Conservation (phyloP, 768 basidiomycete species). For the Boletus barrowsii region DNA sequence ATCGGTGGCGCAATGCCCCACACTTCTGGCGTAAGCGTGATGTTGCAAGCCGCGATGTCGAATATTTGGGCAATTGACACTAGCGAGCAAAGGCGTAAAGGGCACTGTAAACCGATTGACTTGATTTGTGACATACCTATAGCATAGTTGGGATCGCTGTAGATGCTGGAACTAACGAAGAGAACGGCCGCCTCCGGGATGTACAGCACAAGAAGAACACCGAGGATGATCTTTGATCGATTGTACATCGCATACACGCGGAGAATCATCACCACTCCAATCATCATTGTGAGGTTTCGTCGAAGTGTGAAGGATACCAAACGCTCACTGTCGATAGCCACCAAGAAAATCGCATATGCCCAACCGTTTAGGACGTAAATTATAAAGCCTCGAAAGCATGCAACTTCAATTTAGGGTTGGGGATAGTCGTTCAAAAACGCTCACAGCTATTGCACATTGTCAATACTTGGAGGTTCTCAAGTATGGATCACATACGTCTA, state of each 20-base stretch:
- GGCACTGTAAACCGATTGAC: no score
- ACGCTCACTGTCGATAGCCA: not conserved
- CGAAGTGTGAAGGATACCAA: no score
- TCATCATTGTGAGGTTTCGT: not conserved
- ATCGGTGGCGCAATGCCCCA: not conserved
- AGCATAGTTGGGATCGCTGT: not conserved
- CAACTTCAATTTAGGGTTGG: no score
- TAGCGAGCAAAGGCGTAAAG: not conserved
- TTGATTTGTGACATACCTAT: not conserved
- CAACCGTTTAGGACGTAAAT: not conserved
- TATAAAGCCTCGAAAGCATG: not conserved
- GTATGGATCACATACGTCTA: not conserved
- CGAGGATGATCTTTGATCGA: conserved; percentile 1
- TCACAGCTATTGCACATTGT: not conserved
- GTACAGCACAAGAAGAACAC: conserved; percentile 1
- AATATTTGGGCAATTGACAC: not conserved
- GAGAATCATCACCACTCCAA: not conserved
- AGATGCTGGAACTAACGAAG: not conserved
- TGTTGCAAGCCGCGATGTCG: not conserved
- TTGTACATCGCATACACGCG: not conserved
- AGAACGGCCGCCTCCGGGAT: not conserved
- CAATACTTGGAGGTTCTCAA: not conserved
- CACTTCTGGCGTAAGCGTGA: not conserved
- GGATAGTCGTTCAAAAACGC: not conserved
- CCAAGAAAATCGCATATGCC: not conserved